phyloP scores from a whole-genome alignment of 2,329 filamentous ascomycete genomes.

The Trichoderma guizhouense region DNA sequence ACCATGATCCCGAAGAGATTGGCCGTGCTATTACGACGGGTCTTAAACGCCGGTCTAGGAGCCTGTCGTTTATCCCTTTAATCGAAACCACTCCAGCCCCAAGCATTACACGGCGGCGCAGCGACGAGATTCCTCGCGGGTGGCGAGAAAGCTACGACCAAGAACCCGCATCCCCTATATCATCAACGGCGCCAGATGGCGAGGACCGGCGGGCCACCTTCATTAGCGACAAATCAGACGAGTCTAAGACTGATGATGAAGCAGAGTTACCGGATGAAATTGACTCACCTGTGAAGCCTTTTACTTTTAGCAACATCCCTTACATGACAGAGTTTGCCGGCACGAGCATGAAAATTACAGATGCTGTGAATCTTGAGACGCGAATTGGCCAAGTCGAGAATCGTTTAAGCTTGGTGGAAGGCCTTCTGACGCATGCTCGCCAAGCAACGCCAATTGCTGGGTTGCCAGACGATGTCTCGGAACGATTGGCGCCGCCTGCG shows the following conservation, averaged over 20 bases:
- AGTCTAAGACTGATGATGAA: constrained; percentile 26
- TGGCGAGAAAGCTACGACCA: constrained; percentile 60
- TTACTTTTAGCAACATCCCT: constrained; percentile 50
- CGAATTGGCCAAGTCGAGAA: constrained; percentile 51
- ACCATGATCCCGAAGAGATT: constrained; percentile 52
- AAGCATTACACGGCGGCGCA: constrained; percentile 47
- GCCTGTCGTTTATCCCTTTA: constrained; percentile 51
- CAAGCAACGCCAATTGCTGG: constrained; percentile 43
- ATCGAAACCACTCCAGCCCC: constrained; percentile 25
- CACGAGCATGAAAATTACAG: constrained; percentile 57
- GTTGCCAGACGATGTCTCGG: constrained; percentile 29
- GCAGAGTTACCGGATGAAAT: constrained; percentile 39
- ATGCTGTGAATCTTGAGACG: constrained; percentile 52
- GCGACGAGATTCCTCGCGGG: constrained; percentile 58
- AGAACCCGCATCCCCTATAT: constrained; percentile 45
- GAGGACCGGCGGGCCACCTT: constrained; percentile 30
- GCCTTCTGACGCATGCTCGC: constrained; percentile 49
- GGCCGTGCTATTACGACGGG: constrained; percentile 57
- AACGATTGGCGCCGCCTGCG: constrained; percentile 26
- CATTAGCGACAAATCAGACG: constrained; percentile 32
- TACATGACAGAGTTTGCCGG: constrained; percentile 46
- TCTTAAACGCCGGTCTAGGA: constrained; percentile 55
- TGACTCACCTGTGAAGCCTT: constrained; percentile 39
- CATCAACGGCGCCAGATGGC: constrained; percentile 43
- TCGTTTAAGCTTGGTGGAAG: constrained; percentile 52